Percentiles rank a stretch among this genome's conserved stretches.
Evolutionary conservation across 345 rosid species (phyloP).

Genomic region (Linum trigynum): DNA sequence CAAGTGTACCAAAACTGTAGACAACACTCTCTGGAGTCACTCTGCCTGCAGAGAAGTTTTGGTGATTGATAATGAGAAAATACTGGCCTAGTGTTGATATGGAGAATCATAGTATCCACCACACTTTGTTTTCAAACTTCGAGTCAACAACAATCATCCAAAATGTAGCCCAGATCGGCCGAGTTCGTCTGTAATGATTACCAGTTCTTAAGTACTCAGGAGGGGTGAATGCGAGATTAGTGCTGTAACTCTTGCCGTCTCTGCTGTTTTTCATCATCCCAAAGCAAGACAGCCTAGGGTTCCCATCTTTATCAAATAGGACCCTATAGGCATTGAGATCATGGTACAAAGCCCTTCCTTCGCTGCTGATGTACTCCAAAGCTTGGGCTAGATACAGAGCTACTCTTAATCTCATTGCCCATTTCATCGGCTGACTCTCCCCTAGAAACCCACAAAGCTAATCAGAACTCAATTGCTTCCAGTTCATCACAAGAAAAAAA

Average conservation of each 20-base stretch:
- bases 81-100: too few species aligned
- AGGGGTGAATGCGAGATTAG: conserved; percentile 2
- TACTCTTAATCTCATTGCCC: conserved; percentile 6
- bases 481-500: not conserved
- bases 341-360: conserved; percentile 5
- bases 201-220: conserved; percentile 3
- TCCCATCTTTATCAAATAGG: conserved; percentile 3
- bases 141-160: too few species aligned
- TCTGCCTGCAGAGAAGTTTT: not conserved
- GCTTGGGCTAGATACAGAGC: conserved; percentile 3
- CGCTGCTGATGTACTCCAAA: conserved; percentile 4
- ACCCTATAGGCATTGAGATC: conserved; percentile 7
- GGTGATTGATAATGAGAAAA: not conserved
- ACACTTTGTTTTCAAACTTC: too few species aligned
- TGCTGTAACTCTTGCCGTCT: conserved; percentile 5
- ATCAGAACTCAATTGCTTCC: not conserved
- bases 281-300: conserved; percentile 4
- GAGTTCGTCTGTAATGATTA: not conserved
- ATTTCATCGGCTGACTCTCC: conserved; percentile 8
- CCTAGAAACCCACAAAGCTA: not conserved
- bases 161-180: not conserved
- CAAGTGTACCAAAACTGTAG: conserved; percentile 1
- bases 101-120: too few species aligned
- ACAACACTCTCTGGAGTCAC: conserved; percentile 5
- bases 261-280: conserved; percentile 8